phyloP scores from a whole-genome alignment of 1,284 basidiomycete species.

The Apiotrichum veenhuisii region DNA sequence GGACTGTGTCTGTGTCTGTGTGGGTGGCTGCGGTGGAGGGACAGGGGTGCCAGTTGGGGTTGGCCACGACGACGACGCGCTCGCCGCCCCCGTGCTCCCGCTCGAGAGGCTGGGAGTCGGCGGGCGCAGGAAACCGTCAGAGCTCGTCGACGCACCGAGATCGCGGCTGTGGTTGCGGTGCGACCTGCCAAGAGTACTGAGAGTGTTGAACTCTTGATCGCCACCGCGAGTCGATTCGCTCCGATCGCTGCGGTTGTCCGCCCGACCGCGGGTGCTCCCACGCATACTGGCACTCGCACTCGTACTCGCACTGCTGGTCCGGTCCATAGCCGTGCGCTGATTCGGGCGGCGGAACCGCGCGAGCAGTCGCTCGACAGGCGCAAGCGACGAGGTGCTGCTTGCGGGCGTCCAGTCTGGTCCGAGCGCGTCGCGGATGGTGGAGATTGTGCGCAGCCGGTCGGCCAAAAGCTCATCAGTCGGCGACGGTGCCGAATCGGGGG shows the following conservation, averaged over 20 bases:
- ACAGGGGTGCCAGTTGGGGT: not conserved
- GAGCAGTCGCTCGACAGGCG: slow-evolving; percentile 16
- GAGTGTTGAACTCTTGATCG: no score
- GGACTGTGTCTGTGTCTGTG: no score
- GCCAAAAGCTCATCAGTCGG: slow-evolving; percentile 30
- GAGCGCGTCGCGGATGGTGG: slow-evolving; percentile 29
- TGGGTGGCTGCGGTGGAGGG: not conserved
- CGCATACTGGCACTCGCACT: not conserved
- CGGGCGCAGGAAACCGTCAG: not conserved
- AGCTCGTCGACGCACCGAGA: not conserved
- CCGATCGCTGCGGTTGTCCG: not conserved
- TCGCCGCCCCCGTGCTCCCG: not conserved
- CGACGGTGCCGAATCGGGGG: slow-evolving; percentile 2
- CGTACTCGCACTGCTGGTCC: no score
- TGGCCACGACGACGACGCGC: not conserved
- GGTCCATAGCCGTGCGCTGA: not conserved
- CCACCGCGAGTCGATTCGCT: no score
- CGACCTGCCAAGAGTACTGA: no score
- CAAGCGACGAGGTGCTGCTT: slow-evolving; percentile 1
- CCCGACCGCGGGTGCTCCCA: no score
- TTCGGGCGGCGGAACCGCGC: slow-evolving; percentile 21
- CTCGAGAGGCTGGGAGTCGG: slow-evolving; percentile 1
- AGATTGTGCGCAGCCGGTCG: slow-evolving; percentile 30
- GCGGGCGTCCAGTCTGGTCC: slow-evolving; percentile 27
- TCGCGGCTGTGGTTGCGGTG: no score